These are phyloP conservation scores for Lolium perenne DNA, from an alignment of 176 grass and related monocot genomes.

Conservation along the genomic window DNA sequence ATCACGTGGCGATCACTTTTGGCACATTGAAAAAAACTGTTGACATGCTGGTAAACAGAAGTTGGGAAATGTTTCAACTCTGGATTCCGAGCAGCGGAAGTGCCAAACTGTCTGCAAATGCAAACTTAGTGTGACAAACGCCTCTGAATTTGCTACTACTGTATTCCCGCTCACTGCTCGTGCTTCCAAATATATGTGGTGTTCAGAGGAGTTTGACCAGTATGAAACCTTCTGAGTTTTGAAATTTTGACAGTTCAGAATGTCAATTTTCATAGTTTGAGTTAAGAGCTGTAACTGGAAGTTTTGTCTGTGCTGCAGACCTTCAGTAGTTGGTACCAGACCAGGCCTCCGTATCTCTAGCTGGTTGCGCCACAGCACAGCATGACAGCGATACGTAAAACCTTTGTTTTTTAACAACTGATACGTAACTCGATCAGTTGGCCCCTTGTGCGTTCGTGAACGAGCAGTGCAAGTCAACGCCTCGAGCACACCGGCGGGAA, in stretches of 20 bases:
- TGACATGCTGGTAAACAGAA: not conserved
- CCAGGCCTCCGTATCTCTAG: too few species aligned
- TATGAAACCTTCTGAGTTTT: too few species aligned
- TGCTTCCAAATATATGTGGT: not conserved
- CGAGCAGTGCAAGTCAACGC: not conserved
- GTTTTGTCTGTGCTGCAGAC: not conserved
- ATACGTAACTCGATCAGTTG: too few species aligned
- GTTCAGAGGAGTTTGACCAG: too few species aligned
- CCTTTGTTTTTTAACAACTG: too few species aligned
- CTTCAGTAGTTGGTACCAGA: not conserved
- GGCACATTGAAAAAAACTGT: too few species aligned
- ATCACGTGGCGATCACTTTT: not conserved
- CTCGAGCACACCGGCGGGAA: not conserved
- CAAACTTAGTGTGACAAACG: not conserved
- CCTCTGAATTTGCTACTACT: not conserved
- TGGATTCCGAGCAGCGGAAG: not conserved
- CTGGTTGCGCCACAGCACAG: too few species aligned
- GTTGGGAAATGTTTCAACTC: not conserved
- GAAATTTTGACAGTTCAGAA: not conserved
- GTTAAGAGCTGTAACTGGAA: not conserved
- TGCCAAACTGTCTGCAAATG: not conserved
- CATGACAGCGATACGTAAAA: not conserved
- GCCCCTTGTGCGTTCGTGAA: not conserved
- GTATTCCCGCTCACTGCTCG: not conserved
- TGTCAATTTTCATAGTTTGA: not conserved